Evolutionary conservation across 2,329 filamentous ascomycete species (phyloP).

Genomic region (Trichophyton benhamiae): DNA sequence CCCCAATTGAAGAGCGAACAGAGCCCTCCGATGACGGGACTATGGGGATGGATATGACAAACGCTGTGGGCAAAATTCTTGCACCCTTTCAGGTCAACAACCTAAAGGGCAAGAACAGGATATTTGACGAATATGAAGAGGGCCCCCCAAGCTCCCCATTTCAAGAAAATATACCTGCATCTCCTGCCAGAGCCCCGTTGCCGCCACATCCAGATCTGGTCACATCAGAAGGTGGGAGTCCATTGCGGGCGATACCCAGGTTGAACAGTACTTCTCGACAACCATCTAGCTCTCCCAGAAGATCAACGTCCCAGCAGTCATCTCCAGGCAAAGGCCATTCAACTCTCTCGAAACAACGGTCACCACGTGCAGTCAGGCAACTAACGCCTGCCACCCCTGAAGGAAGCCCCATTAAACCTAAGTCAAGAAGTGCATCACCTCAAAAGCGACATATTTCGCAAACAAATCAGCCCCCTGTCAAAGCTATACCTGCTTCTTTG

Average conservation of each 20-base stretch:
- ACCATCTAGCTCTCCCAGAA: conserved; percentile 34
- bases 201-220: conserved; percentile 27
- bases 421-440: conserved; percentile 28
- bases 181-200: conserved; percentile 20
- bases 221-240: conserved; percentile 42
- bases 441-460: conserved; percentile 33
- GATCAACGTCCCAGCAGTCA: conserved; percentile 25
- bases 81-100: conserved; percentile 30
- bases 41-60: conserved; percentile 57
- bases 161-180: conserved; percentile 24
- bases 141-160: conserved; percentile 38
- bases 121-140: conserved; percentile 38
- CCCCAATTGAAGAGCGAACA: conserved; percentile 28
- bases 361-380: neutral
- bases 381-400: conserved; percentile 7
- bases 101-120: conserved; percentile 45
- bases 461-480: conserved; percentile 28
- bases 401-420: conserved; percentile 6
- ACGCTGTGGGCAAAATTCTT: conserved; percentile 51
- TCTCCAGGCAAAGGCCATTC: conserved; percentile 29
- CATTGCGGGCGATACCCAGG: conserved; percentile 43
- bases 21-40: conserved; percentile 35
- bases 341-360: conserved; percentile 25
- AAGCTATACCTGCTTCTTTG: conserved; percentile 28
- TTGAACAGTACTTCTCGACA: conserved; percentile 35